Evolutionary conservation across 495 filamentous ascomycete genomes (phyloP).

Genomic region (Niebla homalea): DNA sequence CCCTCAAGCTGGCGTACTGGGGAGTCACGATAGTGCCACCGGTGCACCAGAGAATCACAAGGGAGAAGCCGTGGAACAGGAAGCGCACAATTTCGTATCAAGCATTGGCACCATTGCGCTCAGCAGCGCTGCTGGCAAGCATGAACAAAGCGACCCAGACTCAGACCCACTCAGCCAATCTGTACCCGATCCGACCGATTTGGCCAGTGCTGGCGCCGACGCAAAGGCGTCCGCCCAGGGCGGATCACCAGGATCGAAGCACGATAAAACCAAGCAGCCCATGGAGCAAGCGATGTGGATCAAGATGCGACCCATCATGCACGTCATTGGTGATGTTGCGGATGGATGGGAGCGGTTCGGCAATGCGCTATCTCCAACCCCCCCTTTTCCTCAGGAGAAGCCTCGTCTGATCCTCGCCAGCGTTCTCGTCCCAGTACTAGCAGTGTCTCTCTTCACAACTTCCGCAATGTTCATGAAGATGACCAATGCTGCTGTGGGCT

Average conservation of each 20-base stretch:
- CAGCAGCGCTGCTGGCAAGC: slow-evolving; percentile 62
- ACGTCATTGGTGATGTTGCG: slow-evolving; percentile 54
- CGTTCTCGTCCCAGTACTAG: slow-evolving; percentile 43
- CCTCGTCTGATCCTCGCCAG: slow-evolving; percentile 50
- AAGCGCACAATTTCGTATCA: slow-evolving; percentile 70
- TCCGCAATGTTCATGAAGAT: slow-evolving; percentile 66
- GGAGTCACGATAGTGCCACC: slow-evolving; percentile 65
- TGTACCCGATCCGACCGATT: slow-evolving; percentile 47
- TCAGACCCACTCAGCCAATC: slow-evolving; percentile 29
- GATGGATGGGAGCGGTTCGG: slow-evolving; percentile 72
- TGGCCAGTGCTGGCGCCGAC: slow-evolving; percentile 41
- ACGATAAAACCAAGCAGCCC: slow-evolving; percentile 77
- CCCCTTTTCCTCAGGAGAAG: slow-evolving; percentile 55
- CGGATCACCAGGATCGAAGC: slow-evolving; percentile 27
- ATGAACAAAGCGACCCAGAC: slow-evolving; percentile 38
- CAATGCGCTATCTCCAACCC: slow-evolving; percentile 67
- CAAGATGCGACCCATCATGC: slow-evolving; percentile 66
- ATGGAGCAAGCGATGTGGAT: slow-evolving; percentile 68
- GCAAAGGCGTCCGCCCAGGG: slow-evolving; percentile 43
- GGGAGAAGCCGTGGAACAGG: slow-evolving; percentile 76
- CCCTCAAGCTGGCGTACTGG: slow-evolving; percentile 54
- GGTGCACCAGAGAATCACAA: slow-evolving; percentile 75
- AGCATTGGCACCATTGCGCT: slow-evolving; percentile 62
- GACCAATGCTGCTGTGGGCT: slow-evolving; percentile 49
- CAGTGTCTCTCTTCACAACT: slow-evolving; percentile 46